Percentiles rank a stretch among this genome's conserved stretches.
Evolutionary conservation across 257 asterid genomes (phyloP).

Genomic region (Fraxinus anomala): DNA sequence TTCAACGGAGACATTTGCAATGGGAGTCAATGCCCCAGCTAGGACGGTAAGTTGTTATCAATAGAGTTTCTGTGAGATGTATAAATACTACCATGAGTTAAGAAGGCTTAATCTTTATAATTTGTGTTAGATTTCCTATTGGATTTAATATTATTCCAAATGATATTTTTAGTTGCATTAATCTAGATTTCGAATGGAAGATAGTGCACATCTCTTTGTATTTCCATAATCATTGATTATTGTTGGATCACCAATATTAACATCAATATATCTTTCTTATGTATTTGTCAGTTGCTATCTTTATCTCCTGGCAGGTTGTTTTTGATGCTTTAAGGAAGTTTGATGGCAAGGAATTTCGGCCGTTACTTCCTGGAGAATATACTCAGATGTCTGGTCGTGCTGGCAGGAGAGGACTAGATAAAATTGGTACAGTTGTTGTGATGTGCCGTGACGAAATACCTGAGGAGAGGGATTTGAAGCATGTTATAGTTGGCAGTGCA

Average conservation of each 20-base stretch:
- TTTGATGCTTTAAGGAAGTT: slow-evolving; percentile 90
- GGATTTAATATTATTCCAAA: background rate
- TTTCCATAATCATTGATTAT: slow-evolving; percentile 1
- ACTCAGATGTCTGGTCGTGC: slow-evolving; percentile 99
- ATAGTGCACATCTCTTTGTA: background rate
- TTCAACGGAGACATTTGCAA: slow-evolving; percentile 99
- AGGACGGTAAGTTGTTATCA: slow-evolving; percentile 70
- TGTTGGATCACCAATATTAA: slow-evolving; percentile 22
- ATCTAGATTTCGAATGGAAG: background rate
- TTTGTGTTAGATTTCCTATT: slow-evolving; percentile 9
- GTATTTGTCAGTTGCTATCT: slow-evolving; percentile 18
- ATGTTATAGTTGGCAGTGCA: slow-evolving; percentile 86
- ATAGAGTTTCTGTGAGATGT: slow-evolving; percentile 21
- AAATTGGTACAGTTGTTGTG: slow-evolving; percentile 86
- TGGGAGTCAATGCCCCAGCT: slow-evolving; percentile 99
- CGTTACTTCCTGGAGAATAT: slow-evolving; percentile 94
- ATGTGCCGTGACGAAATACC: slow-evolving; percentile 96
- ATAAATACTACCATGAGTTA: slow-evolving; percentile 11
- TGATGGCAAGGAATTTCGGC: slow-evolving; percentile 92
- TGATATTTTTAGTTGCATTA: slow-evolving; percentile 22
- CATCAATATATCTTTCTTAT: slow-evolving; percentile 15
- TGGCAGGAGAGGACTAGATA: slow-evolving; percentile 98
- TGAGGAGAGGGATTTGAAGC: slow-evolving; percentile 71
- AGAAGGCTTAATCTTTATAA: slow-evolving; percentile 19
- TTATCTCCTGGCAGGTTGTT: slow-evolving; percentile 69